phyloP scores from a whole-genome alignment of 2,329 filamentous ascomycete genomes.

The Verticillium isaacii region DNA sequence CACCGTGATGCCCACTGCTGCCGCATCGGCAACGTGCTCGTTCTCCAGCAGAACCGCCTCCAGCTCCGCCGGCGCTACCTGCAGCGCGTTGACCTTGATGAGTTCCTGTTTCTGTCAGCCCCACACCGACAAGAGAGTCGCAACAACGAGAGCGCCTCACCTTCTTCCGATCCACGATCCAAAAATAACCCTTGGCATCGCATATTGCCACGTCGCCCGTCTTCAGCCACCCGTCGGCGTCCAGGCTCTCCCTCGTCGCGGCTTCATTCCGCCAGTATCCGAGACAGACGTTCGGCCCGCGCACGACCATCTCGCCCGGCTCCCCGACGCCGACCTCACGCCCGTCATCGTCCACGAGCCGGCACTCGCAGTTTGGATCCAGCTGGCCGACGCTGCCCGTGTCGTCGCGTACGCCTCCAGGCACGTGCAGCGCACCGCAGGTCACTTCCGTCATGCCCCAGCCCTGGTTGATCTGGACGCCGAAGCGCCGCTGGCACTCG shows the following conservation, averaged over 20 bases:
- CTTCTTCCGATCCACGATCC: slow-evolving; percentile 44
- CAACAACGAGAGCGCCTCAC: slow-evolving; percentile 13
- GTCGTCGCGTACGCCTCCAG: slow-evolving; percentile 28
- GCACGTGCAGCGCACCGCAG: slow-evolving; percentile 35
- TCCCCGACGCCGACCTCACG: slow-evolving; percentile 41
- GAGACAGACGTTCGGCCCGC: slow-evolving; percentile 52
- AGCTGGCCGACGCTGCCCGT: slow-evolving; percentile 48
- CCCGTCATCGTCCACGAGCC: slow-evolving; percentile 49
- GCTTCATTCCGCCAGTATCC: slow-evolving; percentile 54
- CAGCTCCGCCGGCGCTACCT: slow-evolving; percentile 56
- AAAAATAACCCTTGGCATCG: slow-evolving; percentile 41
- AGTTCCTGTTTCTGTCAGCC: slow-evolving; percentile 36
- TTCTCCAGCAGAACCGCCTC: slow-evolving; percentile 47
- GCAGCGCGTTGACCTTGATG: slow-evolving; percentile 54
- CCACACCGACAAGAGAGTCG: neutral
- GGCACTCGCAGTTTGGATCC: slow-evolving; percentile 47
- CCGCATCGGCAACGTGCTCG: slow-evolving; percentile 48
- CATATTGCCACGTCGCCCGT: slow-evolving; percentile 53
- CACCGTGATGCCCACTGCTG: slow-evolving; percentile 48
- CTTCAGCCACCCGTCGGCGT: slow-evolving; percentile 50
- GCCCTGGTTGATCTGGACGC: slow-evolving; percentile 40
- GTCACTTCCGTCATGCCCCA: slow-evolving; percentile 59
- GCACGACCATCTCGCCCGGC: slow-evolving; percentile 48
- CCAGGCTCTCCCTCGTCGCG: slow-evolving; percentile 46
- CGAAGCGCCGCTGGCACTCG: slow-evolving; percentile 38